phyloP scores from a whole-genome alignment of 2,329 filamentous ascomycete genomes.

The Aspergillus pseudoterreus region DNA sequence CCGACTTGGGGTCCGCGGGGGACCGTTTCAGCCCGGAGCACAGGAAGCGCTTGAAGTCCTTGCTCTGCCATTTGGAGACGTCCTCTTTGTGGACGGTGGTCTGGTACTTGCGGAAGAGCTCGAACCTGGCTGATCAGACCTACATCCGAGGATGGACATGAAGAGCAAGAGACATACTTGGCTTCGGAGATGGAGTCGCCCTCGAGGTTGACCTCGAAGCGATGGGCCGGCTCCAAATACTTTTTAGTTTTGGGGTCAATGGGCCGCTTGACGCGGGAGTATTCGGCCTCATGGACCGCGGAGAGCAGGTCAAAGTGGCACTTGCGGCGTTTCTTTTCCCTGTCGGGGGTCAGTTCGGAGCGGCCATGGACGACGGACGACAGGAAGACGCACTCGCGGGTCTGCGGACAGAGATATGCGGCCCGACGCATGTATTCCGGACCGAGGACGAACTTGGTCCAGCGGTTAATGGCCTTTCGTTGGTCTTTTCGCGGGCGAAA shows the following conservation, averaged over 20 bases:
- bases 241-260: slow-evolving; percentile 42
- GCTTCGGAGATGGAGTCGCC: slow-evolving; percentile 44
- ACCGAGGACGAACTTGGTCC: slow-evolving; percentile 47
- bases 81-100: slow-evolving; percentile 44
- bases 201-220: slow-evolving; percentile 48
- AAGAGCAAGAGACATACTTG: slow-evolving; percentile 31
- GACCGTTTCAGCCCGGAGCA: slow-evolving; percentile 44
- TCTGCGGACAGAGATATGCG: slow-evolving; percentile 43
- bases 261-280: slow-evolving; percentile 40
- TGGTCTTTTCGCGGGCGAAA: slow-evolving; percentile 46
- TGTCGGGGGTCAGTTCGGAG: slow-evolving; percentile 14
- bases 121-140: slow-evolving; percentile 29
- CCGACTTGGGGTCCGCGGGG: slow-evolving; percentile 30
- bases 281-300: slow-evolving; percentile 44
- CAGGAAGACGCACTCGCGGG: slow-evolving; percentile 37
- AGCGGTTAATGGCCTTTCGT: slow-evolving; percentile 45
- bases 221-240: slow-evolving; percentile 47
- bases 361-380: neutral
- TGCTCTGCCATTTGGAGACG: slow-evolving; percentile 40
- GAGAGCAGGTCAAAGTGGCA: slow-evolving; percentile 41
- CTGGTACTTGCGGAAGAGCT: slow-evolving; percentile 47
- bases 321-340: slow-evolving; percentile 42
- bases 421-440: slow-evolving; percentile 45
- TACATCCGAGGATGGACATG: too few relatives aligned
- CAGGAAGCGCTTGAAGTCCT: slow-evolving; percentile 46